Evolutionary conservation across 164 flowering plant species (phyloP), one percentile per base, ranked within the genome.

Genomic region (Liquidambar formosana): DNA sequence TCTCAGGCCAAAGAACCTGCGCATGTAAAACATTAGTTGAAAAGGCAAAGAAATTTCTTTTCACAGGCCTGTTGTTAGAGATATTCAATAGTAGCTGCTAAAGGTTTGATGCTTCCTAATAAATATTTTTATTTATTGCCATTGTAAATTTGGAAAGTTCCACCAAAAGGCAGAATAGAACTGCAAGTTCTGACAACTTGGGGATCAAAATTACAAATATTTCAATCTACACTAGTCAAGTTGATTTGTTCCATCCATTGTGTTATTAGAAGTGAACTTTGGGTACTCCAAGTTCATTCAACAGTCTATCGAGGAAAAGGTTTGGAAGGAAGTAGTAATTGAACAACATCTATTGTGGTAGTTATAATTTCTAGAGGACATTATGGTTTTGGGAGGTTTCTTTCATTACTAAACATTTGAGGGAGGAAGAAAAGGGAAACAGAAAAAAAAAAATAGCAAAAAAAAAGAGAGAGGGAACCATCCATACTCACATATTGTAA

Each of bases 1-100:
- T 87, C 51, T 74, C 89, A 43, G 89, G 79, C 99, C 97, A 91
- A 67, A 95, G 90, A 80, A 95, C 87, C 99, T 94, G 82, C 33
- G 16, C 44, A 43, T 64, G 18, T 38, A 53, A 33, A 8, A 43
- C 23, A 56, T 46, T 19, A 65, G 41, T 56, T 66, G 21, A 13
- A 68, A 9, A 54, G 25, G 11, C 12, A 33, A 27, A 10, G 10
- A 43, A 65, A 45, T 21, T 61, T n/a, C 64, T 61, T 22, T 3
- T 13, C 64, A 61, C n/a, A 4, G 64, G 11, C 25, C 48, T 33
- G 41, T 33, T 2, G 41, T 33, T 33, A 33, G 41, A 33, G 41
- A 33, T 33, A 33, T 33, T 33, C 41, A 33, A 33, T 33, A 33
- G 2, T 33, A 33, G 41, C 2, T 33, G 41, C 41, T 2, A 33